Evolutionary conservation across 208 protist genomes (phyloP).

Genomic region (Acanthamoeba healyi): DNA sequence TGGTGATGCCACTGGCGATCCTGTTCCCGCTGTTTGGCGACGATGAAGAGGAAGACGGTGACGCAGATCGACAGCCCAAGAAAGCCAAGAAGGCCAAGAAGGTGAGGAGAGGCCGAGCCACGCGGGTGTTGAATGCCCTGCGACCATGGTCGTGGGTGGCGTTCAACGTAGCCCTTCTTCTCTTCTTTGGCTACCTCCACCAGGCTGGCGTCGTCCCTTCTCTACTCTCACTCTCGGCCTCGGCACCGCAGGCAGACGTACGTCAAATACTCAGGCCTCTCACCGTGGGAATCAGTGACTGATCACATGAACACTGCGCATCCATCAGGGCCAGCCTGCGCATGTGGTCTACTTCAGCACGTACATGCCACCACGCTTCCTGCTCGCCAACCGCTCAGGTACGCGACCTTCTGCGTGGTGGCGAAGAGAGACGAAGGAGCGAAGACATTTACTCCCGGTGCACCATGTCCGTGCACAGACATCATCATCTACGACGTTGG

Average conservation of each 20-base stretch:
- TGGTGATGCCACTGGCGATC: slow-evolving; percentile 36
- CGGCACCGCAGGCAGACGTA: neutral
- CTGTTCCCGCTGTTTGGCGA: neutral
- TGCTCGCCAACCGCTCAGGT: slow-evolving; percentile 9
- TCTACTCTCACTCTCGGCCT: neutral
- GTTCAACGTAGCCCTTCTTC: slow-evolving; percentile 51
- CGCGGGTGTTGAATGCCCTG: neutral
- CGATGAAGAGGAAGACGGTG: neutral
- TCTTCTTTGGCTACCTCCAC: slow-evolving; percentile 69
- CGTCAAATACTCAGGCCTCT: no score
- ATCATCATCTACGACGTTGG: slow-evolving; percentile 4
- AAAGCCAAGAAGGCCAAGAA: neutral
- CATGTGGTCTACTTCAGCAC: slow-evolving; percentile 51
- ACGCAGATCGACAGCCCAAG: no score
- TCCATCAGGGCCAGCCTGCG: neutral
- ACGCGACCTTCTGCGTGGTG: neutral
- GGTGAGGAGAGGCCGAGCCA: neutral
- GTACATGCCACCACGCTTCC: slow-evolving; percentile 70
- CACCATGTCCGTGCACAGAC: neutral
- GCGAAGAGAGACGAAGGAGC: no score
- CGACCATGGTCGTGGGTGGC: slow-evolving; percentile 1
- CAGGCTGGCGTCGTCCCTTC: slow-evolving; percentile 65
- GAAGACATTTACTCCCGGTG: neutral
- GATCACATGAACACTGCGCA: no score
- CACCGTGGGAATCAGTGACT: no score